These are phyloP conservation scores for Phallus indusiatus DNA, from an alignment of 768 basidiomycete species.

Conservation along the genomic window DNA sequence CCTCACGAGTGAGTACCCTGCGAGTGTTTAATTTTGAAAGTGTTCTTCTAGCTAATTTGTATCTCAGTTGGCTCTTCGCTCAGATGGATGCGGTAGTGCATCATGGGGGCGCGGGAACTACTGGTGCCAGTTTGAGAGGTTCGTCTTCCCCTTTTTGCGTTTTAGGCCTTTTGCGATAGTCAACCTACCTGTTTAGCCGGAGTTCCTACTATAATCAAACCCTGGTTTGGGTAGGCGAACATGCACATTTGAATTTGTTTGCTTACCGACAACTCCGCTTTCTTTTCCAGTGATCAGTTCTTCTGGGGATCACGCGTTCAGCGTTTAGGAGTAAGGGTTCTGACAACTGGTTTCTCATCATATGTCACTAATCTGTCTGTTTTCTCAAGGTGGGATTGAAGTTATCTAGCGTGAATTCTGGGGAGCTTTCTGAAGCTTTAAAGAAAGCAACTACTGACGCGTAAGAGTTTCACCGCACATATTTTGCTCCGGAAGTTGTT, in stretches of 20 bases:
- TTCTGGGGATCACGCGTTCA: constrained; percentile 61
- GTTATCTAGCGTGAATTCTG: constrained; percentile 35
- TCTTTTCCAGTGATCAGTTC: constrained; percentile 39
- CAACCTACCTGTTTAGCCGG: constrained; percentile 27
- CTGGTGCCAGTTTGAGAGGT: constrained; percentile 51
- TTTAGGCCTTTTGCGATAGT: background rate
- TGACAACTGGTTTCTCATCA: background rate
- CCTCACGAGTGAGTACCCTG: constrained; percentile 42
- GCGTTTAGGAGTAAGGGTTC: constrained; percentile 41
- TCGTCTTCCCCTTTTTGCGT: constrained; percentile 5
- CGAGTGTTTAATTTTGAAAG: background rate
- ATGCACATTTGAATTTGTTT: background rate
- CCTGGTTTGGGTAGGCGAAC: constrained; percentile 47
- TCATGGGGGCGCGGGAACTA: constrained; percentile 66
- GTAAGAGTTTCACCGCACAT: constrained; percentile 24
- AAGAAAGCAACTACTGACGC: constrained; percentile 42
- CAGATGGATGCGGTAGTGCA: constrained; percentile 54
- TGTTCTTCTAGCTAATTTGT: background rate
- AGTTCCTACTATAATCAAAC: constrained; percentile 58
- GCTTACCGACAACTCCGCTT: background rate
- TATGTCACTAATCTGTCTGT: background rate
- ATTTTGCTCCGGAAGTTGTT: background rate
- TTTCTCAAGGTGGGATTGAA: constrained; percentile 37
- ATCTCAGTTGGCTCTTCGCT: constrained; percentile 45
- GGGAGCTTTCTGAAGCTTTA: constrained; percentile 45